These are phyloP conservation scores for Leishmania braziliensis DNA, from an alignment of 208 protist genomes.

Conservation along the genomic window DNA sequence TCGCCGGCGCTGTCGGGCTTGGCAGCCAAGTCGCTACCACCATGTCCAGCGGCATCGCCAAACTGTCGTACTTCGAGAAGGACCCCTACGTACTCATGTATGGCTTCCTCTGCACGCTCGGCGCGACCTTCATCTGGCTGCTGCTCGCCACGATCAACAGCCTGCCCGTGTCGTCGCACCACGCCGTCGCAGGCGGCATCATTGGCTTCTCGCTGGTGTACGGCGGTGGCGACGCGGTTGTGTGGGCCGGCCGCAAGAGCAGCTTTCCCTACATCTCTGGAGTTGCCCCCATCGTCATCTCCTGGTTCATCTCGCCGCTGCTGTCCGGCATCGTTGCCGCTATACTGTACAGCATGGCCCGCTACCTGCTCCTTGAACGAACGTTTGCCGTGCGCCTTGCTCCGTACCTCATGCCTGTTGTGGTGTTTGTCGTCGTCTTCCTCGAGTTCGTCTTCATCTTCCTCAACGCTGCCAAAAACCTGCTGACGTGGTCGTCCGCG, in stretches of 20 bases:
- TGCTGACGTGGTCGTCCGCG: slow-evolving; percentile 35
- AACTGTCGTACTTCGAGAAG: slow-evolving; percentile 37
- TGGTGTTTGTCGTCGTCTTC: slow-evolving; percentile 56
- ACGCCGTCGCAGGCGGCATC: slow-evolving; percentile 67
- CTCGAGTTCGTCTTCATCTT: slow-evolving; percentile 75
- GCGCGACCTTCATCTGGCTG: slow-evolving; percentile 54
- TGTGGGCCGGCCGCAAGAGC: slow-evolving; percentile 47
- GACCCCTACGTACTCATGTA: slow-evolving; percentile 82
- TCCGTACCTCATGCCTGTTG: slow-evolving; percentile 43
- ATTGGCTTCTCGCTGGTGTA: slow-evolving; percentile 77
- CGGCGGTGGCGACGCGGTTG: slow-evolving; percentile 48
- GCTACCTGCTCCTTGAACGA: slow-evolving; percentile 45
- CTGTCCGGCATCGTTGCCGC: slow-evolving; percentile 42
- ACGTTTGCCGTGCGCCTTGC: slow-evolving; percentile 39
- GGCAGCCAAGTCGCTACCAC: slow-evolving; percentile 63
- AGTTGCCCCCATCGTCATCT: slow-evolving; percentile 57
- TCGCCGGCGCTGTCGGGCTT: slow-evolving; percentile 63
- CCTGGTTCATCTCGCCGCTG: slow-evolving; percentile 69
- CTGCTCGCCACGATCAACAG: slow-evolving; percentile 45
- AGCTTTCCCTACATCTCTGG: slow-evolving; percentile 59
- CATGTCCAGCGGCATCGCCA: slow-evolving; percentile 69
- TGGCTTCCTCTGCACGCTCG: slow-evolving; percentile 64
- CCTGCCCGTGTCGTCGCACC: slow-evolving; percentile 65
- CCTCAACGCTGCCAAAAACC: slow-evolving; percentile 50
- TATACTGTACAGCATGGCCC: slow-evolving; percentile 41